Conservation (phyloP, 495 filamentous ascomycete species). For the Ascobolus immersus region DNA sequence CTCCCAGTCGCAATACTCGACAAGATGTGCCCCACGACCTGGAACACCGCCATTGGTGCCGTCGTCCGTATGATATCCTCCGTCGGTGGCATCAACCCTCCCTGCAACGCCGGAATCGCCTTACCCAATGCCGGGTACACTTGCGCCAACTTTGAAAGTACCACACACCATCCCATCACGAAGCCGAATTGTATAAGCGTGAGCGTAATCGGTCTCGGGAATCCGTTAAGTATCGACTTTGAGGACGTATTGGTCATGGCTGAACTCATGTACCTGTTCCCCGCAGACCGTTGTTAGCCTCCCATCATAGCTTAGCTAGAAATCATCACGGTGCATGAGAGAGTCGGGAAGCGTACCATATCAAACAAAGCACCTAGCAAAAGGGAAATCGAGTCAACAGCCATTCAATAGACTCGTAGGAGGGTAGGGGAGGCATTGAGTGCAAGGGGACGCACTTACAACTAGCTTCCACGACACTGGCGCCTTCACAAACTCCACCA, state of each 20-base stretch:
- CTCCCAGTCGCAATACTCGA: constrained; percentile 79
- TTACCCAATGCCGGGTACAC: constrained; percentile 25
- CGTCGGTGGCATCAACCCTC: constrained; percentile 58
- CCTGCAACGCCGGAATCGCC: constrained; percentile 46
- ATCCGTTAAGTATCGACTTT: constrained; percentile 84
- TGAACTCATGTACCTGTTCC: constrained; percentile 75
- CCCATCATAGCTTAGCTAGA: neutral
- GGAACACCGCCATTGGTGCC: constrained; percentile 71
- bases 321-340: too few relatives aligned
- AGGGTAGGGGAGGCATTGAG: constrained; percentile 2
- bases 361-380: constrained; percentile 17
- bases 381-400: constrained; percentile 2
- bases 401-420: too few relatives aligned
- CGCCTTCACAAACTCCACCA: constrained; percentile 71
- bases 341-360: constrained; percentile 10
- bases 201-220: constrained; percentile 74
- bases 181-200: constrained; percentile 89
- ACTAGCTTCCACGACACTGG: constrained; percentile 69
- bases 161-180: constrained; percentile 67
- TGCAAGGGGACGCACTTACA: constrained; percentile 31
- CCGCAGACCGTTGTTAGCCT: constrained; percentile 33
- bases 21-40: constrained; percentile 78
- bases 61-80: constrained; percentile 67
- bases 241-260: constrained; percentile 93
- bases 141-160: constrained; percentile 41